phyloP scores from a whole-genome alignment of 2,329 filamentous ascomycete genomes.

The Penicillium sp. region DNA sequence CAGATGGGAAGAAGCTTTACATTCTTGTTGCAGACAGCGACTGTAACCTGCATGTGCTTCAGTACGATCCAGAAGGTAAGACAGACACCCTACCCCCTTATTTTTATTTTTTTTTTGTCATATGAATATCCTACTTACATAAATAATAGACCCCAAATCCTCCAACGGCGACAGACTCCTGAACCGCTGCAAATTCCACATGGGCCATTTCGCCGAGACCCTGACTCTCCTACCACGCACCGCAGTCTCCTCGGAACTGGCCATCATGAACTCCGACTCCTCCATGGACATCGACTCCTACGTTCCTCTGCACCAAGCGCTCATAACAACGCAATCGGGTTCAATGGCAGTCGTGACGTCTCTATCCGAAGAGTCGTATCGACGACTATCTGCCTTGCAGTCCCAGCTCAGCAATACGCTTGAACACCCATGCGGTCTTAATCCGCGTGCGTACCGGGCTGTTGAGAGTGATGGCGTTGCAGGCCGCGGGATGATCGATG shows the following conservation, averaged over 20 bases:
- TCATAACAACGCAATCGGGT: conserved; percentile 72
- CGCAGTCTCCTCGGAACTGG: conserved; percentile 42
- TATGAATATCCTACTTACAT: neutral
- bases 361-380: conserved; percentile 74
- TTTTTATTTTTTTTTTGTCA: too few relatives aligned
- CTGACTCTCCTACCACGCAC: conserved; percentile 73
- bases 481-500: conserved; percentile 70
- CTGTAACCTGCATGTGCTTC: conserved; percentile 79
- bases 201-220: conserved; percentile 71
- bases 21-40: conserved; percentile 81
- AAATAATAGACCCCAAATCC: conserved; percentile 74
- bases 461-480: conserved; percentile 47
- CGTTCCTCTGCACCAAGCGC: conserved; percentile 50
- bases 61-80: conserved; percentile 92
- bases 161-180: conserved; percentile 83
- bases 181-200: conserved; percentile 81
- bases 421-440: conserved; percentile 73
- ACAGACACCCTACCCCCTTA: conserved; percentile 18
- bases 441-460: conserved; percentile 73
- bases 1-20: conserved; percentile 75
- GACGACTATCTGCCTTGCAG: conserved; percentile 75
- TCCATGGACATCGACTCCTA: conserved; percentile 36
- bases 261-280: conserved; percentile 32
- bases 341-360: conserved; percentile 72
- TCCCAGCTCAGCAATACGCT: conserved; percentile 74